These are phyloP conservation scores for Euclidium syriacum DNA, from an alignment of 345 rosid species.

Conservation along the genomic window DNA sequence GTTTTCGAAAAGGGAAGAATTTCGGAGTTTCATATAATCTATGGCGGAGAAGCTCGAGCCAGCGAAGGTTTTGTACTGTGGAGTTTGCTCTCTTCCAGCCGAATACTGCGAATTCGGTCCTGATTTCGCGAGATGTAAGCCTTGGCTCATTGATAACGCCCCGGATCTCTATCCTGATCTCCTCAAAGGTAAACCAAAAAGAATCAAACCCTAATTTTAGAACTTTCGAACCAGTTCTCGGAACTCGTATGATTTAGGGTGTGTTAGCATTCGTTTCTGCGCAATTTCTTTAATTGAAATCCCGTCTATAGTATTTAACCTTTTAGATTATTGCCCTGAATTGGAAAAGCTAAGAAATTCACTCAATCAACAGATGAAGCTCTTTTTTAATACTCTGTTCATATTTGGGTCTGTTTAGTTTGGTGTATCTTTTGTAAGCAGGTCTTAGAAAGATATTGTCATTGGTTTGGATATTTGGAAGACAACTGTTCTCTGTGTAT, in stretches of 20 bases:
- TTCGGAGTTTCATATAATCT: not conserved
- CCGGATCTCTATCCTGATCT: conserved; percentile 88
- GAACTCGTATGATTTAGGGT: not conserved
- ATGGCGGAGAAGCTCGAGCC: conserved; percentile 80
- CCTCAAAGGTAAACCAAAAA: conserved; percentile 41
- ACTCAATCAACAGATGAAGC: not conserved
- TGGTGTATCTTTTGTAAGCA: not conserved
- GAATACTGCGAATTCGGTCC: conserved; percentile 97
- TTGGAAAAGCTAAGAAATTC: not conserved
- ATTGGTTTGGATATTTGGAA: not conserved
- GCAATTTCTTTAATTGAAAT: not conserved
- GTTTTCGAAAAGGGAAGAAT: not conserved
- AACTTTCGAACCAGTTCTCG: not conserved
- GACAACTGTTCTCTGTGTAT: not conserved
- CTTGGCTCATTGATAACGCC: conserved; percentile 82
- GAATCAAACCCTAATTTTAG: conserved; percentile 13
- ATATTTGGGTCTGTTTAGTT: not conserved
- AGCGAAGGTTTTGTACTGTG: conserved; percentile 68
- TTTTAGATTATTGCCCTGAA: not conserved
- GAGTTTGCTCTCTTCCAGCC: conserved; percentile 70
- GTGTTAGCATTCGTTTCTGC: not conserved
- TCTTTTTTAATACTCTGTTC: not conserved
- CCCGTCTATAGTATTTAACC: not conserved
- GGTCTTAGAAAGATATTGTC: not conserved
- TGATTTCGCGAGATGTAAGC: conserved; percentile 87